Evolutionary conservation across 2,329 filamentous ascomycete species (phyloP).

Genomic region (Talaromyces sp.): DNA sequence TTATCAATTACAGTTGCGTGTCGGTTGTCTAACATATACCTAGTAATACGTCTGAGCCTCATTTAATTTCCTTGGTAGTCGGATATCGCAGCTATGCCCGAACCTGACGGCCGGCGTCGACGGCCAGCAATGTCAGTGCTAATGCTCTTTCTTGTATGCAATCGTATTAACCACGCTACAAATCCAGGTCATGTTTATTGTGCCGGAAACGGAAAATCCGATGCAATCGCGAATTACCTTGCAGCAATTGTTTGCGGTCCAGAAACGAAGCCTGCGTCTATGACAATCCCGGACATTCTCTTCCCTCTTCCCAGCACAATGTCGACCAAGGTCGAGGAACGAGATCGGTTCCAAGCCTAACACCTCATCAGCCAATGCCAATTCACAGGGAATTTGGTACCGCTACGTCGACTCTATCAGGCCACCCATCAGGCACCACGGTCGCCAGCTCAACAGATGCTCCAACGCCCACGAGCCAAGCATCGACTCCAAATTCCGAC

Average conservation of each 20-base stretch:
- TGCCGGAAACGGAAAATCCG: slow-evolving; percentile 59
- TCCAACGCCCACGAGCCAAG: slow-evolving; percentile 20
- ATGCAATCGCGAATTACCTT: slow-evolving; percentile 57
- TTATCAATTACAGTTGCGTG: neutral
- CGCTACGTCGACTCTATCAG: slow-evolving; percentile 10
- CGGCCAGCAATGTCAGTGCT: neutral
- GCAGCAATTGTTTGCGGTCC: slow-evolving; percentile 56
- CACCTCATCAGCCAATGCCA: neutral
- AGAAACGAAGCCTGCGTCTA: slow-evolving; percentile 52
- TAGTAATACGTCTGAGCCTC: neutral
- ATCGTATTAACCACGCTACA: neutral
- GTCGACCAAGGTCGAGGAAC: neutral
- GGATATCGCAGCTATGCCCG: neutral
- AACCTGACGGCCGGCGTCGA: neutral
- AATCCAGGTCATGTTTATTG: slow-evolving; percentile 49
- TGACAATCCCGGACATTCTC: slow-evolving; percentile 21
- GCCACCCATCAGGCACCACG: slow-evolving; percentile 11
- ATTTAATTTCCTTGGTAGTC: neutral
- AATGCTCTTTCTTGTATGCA: neutral
- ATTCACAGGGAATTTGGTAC: neutral
- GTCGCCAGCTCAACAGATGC: neutral
- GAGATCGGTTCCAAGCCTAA: neutral
- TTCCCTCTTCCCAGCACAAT: slow-evolving; percentile 1
- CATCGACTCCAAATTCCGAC: slow-evolving; percentile 30
- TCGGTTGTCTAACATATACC: neutral